phyloP scores from a whole-genome alignment of 257 asterid genomes.

The Nicotiana obtusifolia region DNA sequence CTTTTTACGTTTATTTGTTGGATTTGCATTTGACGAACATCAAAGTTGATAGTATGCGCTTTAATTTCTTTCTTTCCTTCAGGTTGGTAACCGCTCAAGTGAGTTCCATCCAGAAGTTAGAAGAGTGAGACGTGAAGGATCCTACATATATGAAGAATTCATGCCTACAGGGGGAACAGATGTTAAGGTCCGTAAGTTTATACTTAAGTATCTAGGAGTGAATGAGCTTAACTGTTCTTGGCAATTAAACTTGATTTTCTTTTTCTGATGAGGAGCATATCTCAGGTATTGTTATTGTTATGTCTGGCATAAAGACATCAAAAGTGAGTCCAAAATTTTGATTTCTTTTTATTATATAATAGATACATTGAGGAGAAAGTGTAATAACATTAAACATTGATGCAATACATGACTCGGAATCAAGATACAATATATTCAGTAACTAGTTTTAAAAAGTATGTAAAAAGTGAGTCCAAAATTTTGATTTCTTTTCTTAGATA shows the following conservation, averaged over 20 bases:
- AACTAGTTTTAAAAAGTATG: too few relatives aligned
- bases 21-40: background rate
- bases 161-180: constrained; percentile 99
- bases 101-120: constrained; percentile 97
- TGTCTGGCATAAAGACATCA: background rate
- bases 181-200: constrained; percentile 60
- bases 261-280: background rate
- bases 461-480: background rate
- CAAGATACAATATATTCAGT: too few relatives aligned
- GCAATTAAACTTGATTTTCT: background rate
- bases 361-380: background rate
- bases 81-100: constrained; percentile 98
- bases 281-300: background rate
- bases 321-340: background rate
- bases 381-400: background rate
- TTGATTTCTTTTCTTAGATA: background rate
- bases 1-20: background rate
- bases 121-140: constrained; percentile 98
- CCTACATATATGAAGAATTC: constrained; percentile 95
- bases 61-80: constrained; percentile 14
- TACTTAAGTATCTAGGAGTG: background rate
- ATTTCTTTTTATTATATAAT: too few relatives aligned
- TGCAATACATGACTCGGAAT: background rate
- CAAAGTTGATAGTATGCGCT: background rate
- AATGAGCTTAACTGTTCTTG: background rate